Percentiles rank a stretch among this genome's conserved stretches.
phyloP scores from a whole-genome alignment of 2,329 filamentous ascomycete genomes.

The Periconia macrospinosa region DNA sequence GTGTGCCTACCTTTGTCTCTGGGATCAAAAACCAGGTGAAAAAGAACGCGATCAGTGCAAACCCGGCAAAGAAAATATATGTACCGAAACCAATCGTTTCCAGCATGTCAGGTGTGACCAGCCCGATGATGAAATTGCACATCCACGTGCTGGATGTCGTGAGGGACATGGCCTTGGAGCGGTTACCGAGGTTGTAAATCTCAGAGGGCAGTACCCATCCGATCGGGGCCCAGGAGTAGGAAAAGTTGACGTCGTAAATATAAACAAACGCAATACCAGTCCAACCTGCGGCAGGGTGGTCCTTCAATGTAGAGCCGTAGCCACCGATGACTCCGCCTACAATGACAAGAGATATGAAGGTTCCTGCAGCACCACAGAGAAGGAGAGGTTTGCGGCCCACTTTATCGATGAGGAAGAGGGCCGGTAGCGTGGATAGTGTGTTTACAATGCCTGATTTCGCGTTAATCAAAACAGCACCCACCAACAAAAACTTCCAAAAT shows the following conservation, averaged over 20 bases:
- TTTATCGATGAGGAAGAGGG: constrained; percentile 49
- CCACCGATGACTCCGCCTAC: constrained; percentile 59
- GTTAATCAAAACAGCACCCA: no score
- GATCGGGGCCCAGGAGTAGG: constrained; percentile 58
- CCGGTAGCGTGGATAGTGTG: constrained; percentile 10
- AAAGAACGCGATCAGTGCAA: constrained; percentile 35
- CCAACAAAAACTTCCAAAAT: no score
- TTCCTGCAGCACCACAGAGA: constrained; percentile 48
- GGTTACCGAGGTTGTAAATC: constrained; percentile 63
- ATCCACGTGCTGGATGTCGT: constrained; percentile 67
- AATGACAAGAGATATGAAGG: constrained; percentile 56
- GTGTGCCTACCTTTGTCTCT: constrained; percentile 37
- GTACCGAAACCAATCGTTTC: constrained; percentile 56
- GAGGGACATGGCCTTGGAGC: constrained; percentile 68
- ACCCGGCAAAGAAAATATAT: constrained; percentile 43
- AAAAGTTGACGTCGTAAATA: constrained; percentile 66
- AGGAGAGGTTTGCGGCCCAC: constrained; percentile 46
- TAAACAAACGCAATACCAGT: constrained; percentile 61
- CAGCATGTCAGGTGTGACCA: constrained; percentile 67
- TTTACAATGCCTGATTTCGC: constrained; percentile 3
- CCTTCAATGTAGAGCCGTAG: constrained; percentile 55
- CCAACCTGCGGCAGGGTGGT: constrained; percentile 58
- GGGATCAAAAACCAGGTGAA: constrained; percentile 41
- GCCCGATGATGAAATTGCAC: constrained; percentile 65
- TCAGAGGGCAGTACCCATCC: constrained; percentile 57